A percentile compares a stretch with the other conserved stretches of the same genome.
Evolutionary conservation across 257 asterid genomes (phyloP).

Genomic region (Salvia rosmarinus): DNA sequence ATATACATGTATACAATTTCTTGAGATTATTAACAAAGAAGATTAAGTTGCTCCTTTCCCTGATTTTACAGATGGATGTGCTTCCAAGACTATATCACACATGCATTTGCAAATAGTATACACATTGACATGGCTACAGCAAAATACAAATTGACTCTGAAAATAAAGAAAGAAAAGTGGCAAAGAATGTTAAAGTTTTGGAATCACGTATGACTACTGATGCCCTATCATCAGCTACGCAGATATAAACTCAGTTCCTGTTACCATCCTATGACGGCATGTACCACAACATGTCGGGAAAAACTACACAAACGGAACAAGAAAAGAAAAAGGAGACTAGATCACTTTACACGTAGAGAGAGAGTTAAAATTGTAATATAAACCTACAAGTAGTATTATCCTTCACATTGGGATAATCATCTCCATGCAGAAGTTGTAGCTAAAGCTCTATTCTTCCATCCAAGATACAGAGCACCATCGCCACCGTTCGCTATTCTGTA

Average conservation of each 20-base stretch:
- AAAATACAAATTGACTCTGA: neutral
- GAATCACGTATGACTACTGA: neutral
- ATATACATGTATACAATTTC: too few relatives aligned
- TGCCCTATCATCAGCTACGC: neutral
- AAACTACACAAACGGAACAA: neutral
- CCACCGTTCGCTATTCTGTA: constrained; percentile 51
- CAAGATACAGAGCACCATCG: constrained; percentile 73
- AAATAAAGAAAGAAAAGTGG: neutral
- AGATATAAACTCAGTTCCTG: neutral
- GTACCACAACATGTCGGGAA: neutral
- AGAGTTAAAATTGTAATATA: neutral
- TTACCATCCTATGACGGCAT: neutral
- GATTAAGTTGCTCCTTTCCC: too few relatives aligned
- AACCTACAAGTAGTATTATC: neutral
- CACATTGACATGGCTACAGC: too few relatives aligned
- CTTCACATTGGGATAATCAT: constrained; percentile 17
- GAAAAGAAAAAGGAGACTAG: neutral
- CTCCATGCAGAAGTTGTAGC: constrained; percentile 86
- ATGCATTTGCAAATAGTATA: too few relatives aligned
- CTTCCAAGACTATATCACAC: too few relatives aligned
- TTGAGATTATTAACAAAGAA: too few relatives aligned
- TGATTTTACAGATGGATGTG: too few relatives aligned
- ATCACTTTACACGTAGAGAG: constrained; percentile 34
- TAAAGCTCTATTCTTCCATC: constrained; percentile 80
- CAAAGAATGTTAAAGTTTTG: neutral